Conservation (phyloP, 768 basidiomycete species). For the Boletus reticulatus region DNA sequence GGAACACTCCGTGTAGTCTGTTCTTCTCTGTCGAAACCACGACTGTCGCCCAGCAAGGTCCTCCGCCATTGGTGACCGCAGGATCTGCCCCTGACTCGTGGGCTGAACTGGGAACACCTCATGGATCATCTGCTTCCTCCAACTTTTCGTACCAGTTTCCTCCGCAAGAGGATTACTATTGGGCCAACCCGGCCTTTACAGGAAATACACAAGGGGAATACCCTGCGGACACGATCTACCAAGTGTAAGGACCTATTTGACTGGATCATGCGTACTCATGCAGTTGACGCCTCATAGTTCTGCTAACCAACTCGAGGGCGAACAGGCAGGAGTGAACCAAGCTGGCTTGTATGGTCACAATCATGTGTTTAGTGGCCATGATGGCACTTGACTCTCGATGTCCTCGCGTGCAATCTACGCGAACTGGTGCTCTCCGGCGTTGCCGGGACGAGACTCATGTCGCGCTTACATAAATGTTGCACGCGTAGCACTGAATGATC, state of each 20-base stretch:
- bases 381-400: constrained; percentile 4
- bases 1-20: constrained; percentile 12
- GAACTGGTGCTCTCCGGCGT: not conserved
- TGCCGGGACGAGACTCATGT: not conserved
- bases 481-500: not conserved
- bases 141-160: not conserved
- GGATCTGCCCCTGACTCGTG: constrained; percentile 1
- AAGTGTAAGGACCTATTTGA: constrained; percentile 5
- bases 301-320: constrained; percentile 5
- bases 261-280: not conserved
- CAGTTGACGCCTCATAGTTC: constrained; percentile 6
- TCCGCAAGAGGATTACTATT: not conserved
- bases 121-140: constrained; percentile 1
- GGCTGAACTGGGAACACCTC: constrained; percentile 2
- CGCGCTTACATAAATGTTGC: constrained; percentile 5
- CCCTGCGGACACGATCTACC: constrained; percentile 3
- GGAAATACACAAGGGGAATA: constrained; percentile 2
- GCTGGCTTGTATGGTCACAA: constrained; percentile 5
- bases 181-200: not conserved
- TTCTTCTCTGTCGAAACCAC: constrained; percentile 8
- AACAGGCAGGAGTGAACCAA: constrained; percentile 8
- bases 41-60: constrained; percentile 4
- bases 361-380: constrained; percentile 11
- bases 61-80: not conserved
- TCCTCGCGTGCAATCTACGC: not conserved